Percentiles rank a stretch among this genome's conserved stretches.
These are phyloP conservation scores for Fusarium sulawesiense DNA, from an alignment of 2,329 filamentous ascomycete genomes.

Conservation along the genomic window DNA sequence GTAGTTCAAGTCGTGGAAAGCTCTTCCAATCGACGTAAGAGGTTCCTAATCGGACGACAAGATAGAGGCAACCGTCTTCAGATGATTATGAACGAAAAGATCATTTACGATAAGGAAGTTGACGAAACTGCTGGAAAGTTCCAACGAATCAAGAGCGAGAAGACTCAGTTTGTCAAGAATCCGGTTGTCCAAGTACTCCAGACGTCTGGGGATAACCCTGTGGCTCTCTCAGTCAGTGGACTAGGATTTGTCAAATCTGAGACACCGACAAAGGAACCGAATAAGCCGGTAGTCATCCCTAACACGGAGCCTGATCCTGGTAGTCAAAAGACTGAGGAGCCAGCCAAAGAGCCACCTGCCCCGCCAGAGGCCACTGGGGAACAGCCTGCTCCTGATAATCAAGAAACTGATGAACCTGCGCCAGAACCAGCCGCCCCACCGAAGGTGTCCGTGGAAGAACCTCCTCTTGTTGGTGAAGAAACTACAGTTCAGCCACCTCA, in stretches of 20 bases:
- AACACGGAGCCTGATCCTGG: background rate
- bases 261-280: background rate
- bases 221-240: background rate
- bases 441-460: background rate
- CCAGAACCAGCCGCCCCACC: background rate
- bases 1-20: background rate
- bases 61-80: background rate
- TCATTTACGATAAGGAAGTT: background rate
- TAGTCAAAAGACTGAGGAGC: background rate
- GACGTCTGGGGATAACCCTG: background rate
- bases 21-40: background rate
- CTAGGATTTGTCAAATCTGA: background rate
- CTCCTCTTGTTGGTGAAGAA: background rate
- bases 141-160: background rate
- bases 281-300: rapidly evolving
- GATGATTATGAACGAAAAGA: background rate
- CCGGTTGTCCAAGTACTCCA: background rate
- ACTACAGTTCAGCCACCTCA: background rate
- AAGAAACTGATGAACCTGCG: background rate
- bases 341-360: background rate
- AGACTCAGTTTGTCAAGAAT: background rate
- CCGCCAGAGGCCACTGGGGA: background rate
- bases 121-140: background rate
- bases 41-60: background rate
- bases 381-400: background rate